phyloP scores from a whole-genome alignment of 352 stramenopile species.

The Pythium coloratum region DNA sequence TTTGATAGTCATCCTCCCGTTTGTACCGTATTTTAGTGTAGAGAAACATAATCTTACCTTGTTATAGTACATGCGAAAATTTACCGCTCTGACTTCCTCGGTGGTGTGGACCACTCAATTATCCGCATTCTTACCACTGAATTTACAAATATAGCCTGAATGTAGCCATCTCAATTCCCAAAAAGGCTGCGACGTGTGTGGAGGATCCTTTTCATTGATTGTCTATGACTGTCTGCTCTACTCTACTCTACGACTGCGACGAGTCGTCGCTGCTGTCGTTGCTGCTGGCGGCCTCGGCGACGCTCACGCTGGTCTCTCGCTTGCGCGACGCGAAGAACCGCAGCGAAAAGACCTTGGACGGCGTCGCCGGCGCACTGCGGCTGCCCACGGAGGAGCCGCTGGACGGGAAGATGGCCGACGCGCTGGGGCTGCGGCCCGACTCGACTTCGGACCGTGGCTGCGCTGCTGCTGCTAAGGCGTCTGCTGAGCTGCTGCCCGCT shows the following conservation, averaged over 20 bases:
- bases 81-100: constrained; percentile 20
- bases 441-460: constrained; percentile 1
- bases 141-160: constrained; percentile 16
- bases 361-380: constrained; percentile 19
- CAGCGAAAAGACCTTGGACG: constrained; percentile 13
- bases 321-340: constrained; percentile 23
- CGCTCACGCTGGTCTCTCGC: constrained; percentile 10
- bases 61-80: neutral
- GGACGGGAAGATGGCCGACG: constrained; percentile 9
- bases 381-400: neutral
- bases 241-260: neutral
- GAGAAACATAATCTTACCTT: neutral
- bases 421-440: constrained; percentile 12
- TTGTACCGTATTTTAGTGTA: too few relatives aligned
- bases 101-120: constrained; percentile 13
- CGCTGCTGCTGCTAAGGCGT: neutral
- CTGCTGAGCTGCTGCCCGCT: neutral
- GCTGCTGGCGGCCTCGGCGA: neutral
- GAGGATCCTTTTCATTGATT: neutral
- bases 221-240: neutral
- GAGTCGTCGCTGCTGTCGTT: constrained; percentile 7
- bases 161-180: constrained; percentile 7
- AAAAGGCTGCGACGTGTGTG: neutral
- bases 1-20: neutral
- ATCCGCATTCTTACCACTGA: neutral